Evolutionary conservation across 1,284 basidiomycete species (phyloP), one percentile per base, ranked within the genome.

Genomic region (Takashimella koratensis): DNA sequence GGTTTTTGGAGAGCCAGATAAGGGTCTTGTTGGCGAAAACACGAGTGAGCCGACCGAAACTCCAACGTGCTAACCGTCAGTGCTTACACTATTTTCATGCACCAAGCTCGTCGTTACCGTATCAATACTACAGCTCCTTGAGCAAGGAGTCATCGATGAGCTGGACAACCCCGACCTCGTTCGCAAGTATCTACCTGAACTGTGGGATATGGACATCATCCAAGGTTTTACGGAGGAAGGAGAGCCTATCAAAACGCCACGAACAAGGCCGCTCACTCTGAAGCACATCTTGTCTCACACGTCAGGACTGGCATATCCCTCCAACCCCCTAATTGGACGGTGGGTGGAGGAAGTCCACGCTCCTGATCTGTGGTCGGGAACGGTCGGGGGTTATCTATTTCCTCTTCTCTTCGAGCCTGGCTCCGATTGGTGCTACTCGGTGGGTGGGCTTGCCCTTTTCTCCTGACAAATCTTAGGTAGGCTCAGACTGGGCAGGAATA

Each of bases 381-480:
- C n/a, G n/a, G n/a, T 59, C 5, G 47, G 49, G 12, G 43, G 56
- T 4, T 45, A 67, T 8, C 45, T 30, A 10, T 48, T 57, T 20
- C 65, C 67, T 0, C 52, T 65, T 4, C 42, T 66, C 21, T 71
- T 60, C 54, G 64, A 72, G 45, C 71, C 71, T 10, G 70, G 70
- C 1, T 57, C 60, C 0, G 44, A 45, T 3, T 74, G 51, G 49
- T 20, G 22, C 23, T 72, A 73, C 58, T n/a, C n/a, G n/a, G n/a
- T n/a, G n/a, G n/a, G n/a, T n/a, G n/a, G n/a, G n/a, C n/a, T n/a
- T n/a, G n/a, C n/a, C n/a, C n/a, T n/a, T n/a, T n/a, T n/a, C n/a
- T n/a, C n/a, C 43, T n/a, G n/a, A n/a, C n/a, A n/a, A n/a, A n/a
- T n/a, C n/a, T n/a, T n/a, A n/a, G n/a, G n/a, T 49, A 22, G 64